Conservation (phyloP, 257 asterid species). For the Solanum raphanifolium region DNA sequence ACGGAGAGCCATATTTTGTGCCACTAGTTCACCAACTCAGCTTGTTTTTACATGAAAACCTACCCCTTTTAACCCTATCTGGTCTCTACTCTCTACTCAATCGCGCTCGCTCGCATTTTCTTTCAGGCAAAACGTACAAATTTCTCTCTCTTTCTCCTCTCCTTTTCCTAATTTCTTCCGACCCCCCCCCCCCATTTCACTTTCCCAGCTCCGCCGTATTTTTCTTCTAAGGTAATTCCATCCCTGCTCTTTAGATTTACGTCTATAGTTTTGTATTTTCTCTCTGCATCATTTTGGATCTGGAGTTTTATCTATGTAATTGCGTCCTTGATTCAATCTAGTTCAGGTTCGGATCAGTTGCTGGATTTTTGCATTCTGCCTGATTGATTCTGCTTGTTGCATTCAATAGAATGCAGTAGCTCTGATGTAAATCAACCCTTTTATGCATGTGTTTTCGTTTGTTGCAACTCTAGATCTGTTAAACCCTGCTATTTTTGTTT, state of each 20-base stretch:
- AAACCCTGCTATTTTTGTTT: background rate
- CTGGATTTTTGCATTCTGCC: background rate
- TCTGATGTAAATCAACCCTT: background rate
- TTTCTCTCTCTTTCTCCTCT: background rate
- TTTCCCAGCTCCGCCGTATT: background rate
- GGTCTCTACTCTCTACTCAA: background rate
- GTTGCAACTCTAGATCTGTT: background rate
- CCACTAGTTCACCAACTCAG: background rate
- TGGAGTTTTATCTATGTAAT: background rate
- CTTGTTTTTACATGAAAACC: conserved; percentile 9
- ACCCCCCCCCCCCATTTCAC: background rate
- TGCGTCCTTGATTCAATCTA: background rate
- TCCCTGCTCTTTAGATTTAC: background rate
- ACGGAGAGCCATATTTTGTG: conserved; percentile 4
- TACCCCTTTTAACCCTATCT: background rate
- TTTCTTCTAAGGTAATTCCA: background rate
- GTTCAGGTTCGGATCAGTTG: background rate
- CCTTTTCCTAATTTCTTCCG: background rate
- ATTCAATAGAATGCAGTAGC: background rate
- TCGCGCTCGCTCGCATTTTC: background rate
- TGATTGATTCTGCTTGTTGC: background rate
- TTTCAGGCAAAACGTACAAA: background rate
- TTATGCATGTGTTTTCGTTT: background rate
- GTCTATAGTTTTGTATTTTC: background rate
- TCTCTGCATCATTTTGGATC: background rate